Evolutionary conservation across 2,329 filamentous ascomycete species (phyloP).

Genomic region (Corniculantispora saksenae): DNA sequence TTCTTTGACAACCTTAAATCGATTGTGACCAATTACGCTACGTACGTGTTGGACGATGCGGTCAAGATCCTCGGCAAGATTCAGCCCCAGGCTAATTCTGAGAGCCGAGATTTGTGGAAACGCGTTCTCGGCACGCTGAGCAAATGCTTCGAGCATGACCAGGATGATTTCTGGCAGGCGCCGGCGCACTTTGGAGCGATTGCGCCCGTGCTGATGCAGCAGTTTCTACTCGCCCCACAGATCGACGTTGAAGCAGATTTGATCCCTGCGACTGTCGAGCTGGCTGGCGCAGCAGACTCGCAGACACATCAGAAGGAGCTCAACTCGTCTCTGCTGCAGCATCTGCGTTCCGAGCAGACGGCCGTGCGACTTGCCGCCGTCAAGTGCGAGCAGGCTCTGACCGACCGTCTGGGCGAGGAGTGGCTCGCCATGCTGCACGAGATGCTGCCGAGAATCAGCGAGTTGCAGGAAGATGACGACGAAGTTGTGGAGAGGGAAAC

Average conservation of each 20-base stretch:
- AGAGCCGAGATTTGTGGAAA: constrained; percentile 64
- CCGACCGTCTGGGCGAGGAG: constrained; percentile 82
- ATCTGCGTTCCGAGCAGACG: constrained; percentile 72
- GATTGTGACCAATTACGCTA: constrained; percentile 89
- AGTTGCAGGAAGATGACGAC: constrained; percentile 94
- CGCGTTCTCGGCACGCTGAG: constrained; percentile 70
- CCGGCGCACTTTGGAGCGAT: constrained; percentile 82
- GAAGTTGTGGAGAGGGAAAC: constrained; percentile 90
- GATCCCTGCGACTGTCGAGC: constrained; percentile 74
- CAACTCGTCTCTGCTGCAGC: constrained; percentile 75
- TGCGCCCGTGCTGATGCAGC: constrained; percentile 66
- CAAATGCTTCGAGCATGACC: constrained; percentile 82
- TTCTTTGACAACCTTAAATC: constrained; percentile 90
- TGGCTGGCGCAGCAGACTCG: constrained; percentile 79
- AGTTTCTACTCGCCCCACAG: constrained; percentile 55
- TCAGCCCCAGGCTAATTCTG: constrained; percentile 46
- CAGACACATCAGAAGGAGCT: constrained; percentile 89
- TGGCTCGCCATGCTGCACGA: constrained; percentile 90
- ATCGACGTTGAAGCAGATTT: constrained; percentile 53
- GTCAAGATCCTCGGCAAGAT: constrained; percentile 60
- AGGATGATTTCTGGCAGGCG: constrained; percentile 94
- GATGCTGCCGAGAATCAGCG: constrained; percentile 95
- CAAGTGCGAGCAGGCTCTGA: constrained; percentile 77
- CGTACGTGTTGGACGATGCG: constrained; percentile 77
- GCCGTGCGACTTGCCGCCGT: constrained; percentile 79